A percentile compares a stretch with the other conserved stretches of the same genome.
phyloP scores from a whole-genome alignment of 2,329 filamentous ascomycete species.

The Thermoascus crustaceus region DNA sequence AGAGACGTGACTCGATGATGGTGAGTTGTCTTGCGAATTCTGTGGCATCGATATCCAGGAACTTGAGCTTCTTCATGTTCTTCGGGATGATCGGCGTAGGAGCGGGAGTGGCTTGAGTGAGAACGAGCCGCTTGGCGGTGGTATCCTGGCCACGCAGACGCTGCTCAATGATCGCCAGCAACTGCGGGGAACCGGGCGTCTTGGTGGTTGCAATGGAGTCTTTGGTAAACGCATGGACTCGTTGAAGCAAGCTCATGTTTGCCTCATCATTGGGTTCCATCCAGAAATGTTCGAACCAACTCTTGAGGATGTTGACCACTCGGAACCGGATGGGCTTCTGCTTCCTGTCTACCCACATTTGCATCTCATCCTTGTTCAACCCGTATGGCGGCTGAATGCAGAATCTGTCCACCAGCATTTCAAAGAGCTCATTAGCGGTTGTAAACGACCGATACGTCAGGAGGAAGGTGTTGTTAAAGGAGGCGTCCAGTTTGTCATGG shows the following conservation, averaged over 20 bases:
- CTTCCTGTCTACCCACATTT: slow-evolving; percentile 85
- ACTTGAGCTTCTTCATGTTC: slow-evolving; percentile 99
- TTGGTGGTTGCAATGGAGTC: slow-evolving; percentile 90
- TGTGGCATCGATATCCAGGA: slow-evolving; percentile 88
- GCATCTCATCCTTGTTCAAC: slow-evolving; percentile 65
- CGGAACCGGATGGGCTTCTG: slow-evolving; percentile 93
- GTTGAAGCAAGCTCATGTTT: slow-evolving; percentile 75
- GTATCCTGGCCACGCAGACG: slow-evolving; percentile 81
- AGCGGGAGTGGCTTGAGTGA: slow-evolving; percentile 73
- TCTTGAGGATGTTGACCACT: slow-evolving; percentile 95
- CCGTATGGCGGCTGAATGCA: slow-evolving; percentile 85
- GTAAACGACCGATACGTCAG: slow-evolving; percentile 96
- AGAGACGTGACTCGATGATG: slow-evolving; percentile 89
- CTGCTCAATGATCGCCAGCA: slow-evolving; percentile 84
- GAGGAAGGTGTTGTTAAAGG: slow-evolving; percentile 95
- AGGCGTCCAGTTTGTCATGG: slow-evolving; percentile 90
- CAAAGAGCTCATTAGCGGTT: slow-evolving; percentile 79
- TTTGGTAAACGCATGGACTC: slow-evolving; percentile 83
- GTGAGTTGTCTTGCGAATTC: slow-evolving; percentile 98
- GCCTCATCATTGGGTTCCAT: slow-evolving; percentile 89
- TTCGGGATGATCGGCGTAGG: slow-evolving; percentile 89
- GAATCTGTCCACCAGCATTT: slow-evolving; percentile 84
- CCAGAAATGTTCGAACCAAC: slow-evolving; percentile 98
- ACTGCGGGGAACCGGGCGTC: slow-evolving; percentile 74
- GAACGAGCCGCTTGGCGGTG: slow-evolving; percentile 73